A percentile compares a stretch with the other conserved stretches of the same genome.
Conservation (phyloP, 352 stramenopile genomes). For the Pythium chondricola region DNA sequence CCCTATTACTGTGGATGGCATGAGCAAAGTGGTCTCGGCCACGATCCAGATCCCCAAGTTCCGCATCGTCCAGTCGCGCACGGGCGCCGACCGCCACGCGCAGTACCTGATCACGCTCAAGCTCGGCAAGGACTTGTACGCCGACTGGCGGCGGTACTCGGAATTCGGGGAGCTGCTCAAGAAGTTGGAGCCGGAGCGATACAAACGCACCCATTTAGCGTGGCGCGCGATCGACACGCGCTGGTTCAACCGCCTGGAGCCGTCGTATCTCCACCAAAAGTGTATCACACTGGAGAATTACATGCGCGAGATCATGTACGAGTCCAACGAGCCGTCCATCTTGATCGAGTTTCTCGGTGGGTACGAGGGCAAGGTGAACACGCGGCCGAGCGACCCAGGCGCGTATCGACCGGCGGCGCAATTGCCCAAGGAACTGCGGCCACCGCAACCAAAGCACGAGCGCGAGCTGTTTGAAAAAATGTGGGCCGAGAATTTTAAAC, state of each 20-base stretch:
- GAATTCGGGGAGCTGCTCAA: constrained; percentile 84
- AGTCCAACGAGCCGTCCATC: constrained; percentile 63
- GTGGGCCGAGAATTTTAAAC: constrained; percentile 96
- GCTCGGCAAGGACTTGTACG: constrained; percentile 80
- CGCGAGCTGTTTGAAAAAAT: constrained; percentile 95
- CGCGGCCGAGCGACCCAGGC: constrained; percentile 52
- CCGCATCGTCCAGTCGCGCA: constrained; percentile 80
- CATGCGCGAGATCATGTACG: constrained; percentile 86
- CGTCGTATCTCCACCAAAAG: constrained; percentile 84
- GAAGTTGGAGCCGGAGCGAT: constrained; percentile 56
- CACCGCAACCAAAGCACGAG: constrained; percentile 91
- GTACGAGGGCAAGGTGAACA: constrained; percentile 74
- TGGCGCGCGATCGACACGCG: constrained; percentile 77
- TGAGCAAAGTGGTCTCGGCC: constrained; percentile 70
- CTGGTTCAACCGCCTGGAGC: constrained; percentile 85
- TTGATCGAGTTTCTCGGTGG: constrained; percentile 81
- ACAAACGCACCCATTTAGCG: constrained; percentile 51
- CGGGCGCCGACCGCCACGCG: constrained; percentile 72
- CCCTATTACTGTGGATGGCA: constrained; percentile 64
- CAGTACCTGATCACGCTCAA: constrained; percentile 87
- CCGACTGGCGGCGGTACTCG: constrained; percentile 84
- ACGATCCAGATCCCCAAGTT: constrained; percentile 85
- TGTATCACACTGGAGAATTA: constrained; percentile 87
- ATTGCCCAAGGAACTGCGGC: constrained; percentile 83
- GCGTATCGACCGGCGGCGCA: constrained; percentile 64